These are phyloP conservation scores for Leccinellum luteum DNA, from an alignment of 768 basidiomycete species.

Conservation along the genomic window DNA sequence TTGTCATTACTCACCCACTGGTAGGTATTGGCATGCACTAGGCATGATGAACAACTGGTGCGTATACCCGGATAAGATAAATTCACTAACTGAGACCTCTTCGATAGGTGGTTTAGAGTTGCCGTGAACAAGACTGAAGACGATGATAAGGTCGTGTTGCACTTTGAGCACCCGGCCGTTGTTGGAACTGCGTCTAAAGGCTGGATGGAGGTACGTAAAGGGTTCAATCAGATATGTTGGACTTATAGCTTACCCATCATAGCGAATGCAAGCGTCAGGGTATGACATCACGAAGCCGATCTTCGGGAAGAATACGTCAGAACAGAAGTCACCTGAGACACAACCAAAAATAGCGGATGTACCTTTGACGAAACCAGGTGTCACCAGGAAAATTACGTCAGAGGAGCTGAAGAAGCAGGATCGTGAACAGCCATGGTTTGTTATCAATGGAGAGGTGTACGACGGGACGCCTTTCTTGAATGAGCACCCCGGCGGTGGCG, in stretches of 20 bases:
- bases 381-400: conserved; percentile 42
- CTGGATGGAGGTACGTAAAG: conserved; percentile 52
- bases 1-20: conserved; percentile 4
- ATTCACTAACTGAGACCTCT: neutral
- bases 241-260: neutral
- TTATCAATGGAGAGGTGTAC: conserved; percentile 55
- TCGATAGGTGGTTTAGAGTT: conserved; percentile 54
- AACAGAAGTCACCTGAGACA: neutral
- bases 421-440: conserved; percentile 45
- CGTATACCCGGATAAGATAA: neutral
- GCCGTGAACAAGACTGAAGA: conserved; percentile 39
- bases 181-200: conserved; percentile 47
- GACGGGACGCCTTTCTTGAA: conserved; percentile 49
- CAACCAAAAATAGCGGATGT: conserved; percentile 20
- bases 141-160: conserved; percentile 28
- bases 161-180: conserved; percentile 60
- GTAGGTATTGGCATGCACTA: conserved; percentile 49
- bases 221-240: neutral
- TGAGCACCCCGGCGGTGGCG: conserved; percentile 58
- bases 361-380: conserved; percentile 44
- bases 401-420: conserved; percentile 42
- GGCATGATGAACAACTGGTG: conserved; percentile 58
- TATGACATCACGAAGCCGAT: conserved; percentile 41
- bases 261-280: conserved; percentile 47
- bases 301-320: conserved; percentile 24